Conservation (phyloP, 2,329 filamentous ascomycete species). For the Fusarium solani-melongenae region DNA sequence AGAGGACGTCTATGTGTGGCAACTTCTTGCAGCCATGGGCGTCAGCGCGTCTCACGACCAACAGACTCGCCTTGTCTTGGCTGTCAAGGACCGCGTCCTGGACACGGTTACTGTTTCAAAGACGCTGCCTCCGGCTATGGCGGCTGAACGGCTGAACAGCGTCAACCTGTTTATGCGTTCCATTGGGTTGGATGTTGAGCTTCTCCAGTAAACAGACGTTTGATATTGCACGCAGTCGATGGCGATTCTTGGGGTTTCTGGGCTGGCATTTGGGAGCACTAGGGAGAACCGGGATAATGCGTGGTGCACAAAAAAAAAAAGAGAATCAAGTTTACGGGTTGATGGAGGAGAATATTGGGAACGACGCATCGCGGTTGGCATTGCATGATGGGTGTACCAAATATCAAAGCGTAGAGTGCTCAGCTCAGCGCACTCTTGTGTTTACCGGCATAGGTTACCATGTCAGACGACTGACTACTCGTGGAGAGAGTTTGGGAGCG, state of each 20-base stretch:
- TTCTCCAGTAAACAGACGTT: constrained; percentile 56
- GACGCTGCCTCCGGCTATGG: constrained; percentile 88
- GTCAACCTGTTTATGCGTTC: constrained; percentile 99
- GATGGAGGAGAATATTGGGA: constrained; percentile 36
- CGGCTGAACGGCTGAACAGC: constrained; percentile 83
- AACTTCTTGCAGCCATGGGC: constrained; percentile 94
- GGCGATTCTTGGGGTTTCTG: constrained; percentile 42
- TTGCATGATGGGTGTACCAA: constrained; percentile 38
- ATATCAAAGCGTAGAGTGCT: constrained; percentile 33
- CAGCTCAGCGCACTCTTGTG: constrained; percentile 24
- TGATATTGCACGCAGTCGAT: constrained; percentile 30
- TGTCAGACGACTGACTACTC: constrained; percentile 23
- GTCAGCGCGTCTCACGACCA: constrained; percentile 94
- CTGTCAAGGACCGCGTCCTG: constrained; percentile 98
- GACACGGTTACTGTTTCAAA: constrained; percentile 91
- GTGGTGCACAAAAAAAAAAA: constrained; percentile 17
- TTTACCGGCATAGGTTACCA: constrained; percentile 24
- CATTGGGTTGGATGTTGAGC: constrained; percentile 96
- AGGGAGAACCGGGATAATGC: constrained; percentile 33
- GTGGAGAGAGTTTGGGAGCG: constrained; percentile 25
- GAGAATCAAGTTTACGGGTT: constrained; percentile 24
- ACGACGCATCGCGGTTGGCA: constrained; percentile 16
- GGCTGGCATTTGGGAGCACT: constrained; percentile 40
- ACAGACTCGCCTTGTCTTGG: constrained; percentile 92
- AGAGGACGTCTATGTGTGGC: constrained; percentile 97